Conservation (phyloP, 129 eudicot genomes). For the Calendula officinalis region DNA sequence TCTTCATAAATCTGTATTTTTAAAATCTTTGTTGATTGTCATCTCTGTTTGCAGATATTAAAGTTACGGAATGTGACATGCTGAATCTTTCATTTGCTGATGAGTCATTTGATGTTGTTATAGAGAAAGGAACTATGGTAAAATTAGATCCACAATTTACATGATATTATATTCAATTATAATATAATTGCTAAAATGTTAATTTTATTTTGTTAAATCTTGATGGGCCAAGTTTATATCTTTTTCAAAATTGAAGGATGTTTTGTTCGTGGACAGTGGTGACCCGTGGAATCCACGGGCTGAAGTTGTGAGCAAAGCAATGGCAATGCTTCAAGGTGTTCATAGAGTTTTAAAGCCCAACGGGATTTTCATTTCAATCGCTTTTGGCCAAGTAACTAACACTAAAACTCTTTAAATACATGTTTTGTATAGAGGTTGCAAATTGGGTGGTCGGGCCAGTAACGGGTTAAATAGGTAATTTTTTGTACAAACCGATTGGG, state of each 20-base stretch:
- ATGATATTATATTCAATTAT: constrained; percentile 16
- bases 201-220: constrained; percentile 12
- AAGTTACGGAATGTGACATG: constrained; percentile 85
- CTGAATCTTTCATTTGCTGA: constrained; percentile 75
- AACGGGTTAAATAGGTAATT: no score
- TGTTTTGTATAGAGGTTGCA: no score
- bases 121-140: constrained; percentile 99
- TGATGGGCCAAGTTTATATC: constrained; percentile 31
- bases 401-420: not conserved
- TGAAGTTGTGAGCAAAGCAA: constrained; percentile 57
- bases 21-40: constrained; percentile 2
- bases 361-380: constrained; percentile 85
- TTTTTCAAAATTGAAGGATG: constrained; percentile 76
- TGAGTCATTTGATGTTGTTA: constrained; percentile 83
- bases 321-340: constrained; percentile 85
- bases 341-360: constrained; percentile 81
- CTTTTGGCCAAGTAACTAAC: constrained; percentile 85
- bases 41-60: constrained; percentile 53
- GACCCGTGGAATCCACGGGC: constrained; percentile 94
- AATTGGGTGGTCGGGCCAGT: no score
- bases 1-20: not conserved
- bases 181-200: not conserved
- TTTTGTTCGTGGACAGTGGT: constrained; percentile 98
- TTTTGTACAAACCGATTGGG: no score
- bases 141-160: constrained; percentile 4